A percentile compares a stretch with the other conserved stretches of the same genome.
Conservation (phyloP, 225 moss, liverwort and hornwort genomes). For the Polytrichum formosum region DNA sequence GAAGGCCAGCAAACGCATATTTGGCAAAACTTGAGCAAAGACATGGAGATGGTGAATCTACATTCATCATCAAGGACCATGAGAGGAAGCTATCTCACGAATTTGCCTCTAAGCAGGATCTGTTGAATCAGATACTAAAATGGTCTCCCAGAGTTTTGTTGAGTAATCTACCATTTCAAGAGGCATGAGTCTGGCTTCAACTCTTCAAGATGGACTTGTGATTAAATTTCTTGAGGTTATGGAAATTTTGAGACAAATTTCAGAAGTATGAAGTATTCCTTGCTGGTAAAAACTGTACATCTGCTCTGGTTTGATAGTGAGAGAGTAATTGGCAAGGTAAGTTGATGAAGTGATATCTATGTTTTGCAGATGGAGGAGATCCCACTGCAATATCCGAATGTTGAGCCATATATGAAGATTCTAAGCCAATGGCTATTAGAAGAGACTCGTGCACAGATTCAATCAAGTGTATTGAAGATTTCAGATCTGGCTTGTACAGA, state of each 20-base stretch:
- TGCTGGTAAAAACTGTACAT: too few species aligned
- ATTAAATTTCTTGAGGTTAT: too few species aligned
- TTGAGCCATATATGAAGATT: conserved; percentile 43
- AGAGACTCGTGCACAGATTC: conserved; percentile 55
- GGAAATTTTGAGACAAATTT: too few species aligned
- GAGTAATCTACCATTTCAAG: conserved; percentile 28
- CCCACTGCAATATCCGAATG: conserved; percentile 31
- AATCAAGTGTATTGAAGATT: conserved; percentile 47
- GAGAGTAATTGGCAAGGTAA: too few species aligned
- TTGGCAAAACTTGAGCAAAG: conserved; percentile 21
- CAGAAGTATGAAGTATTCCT: too few species aligned
- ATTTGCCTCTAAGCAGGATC: conserved; percentile 42
- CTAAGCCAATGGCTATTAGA: conserved; percentile 55
- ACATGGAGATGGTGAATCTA: conserved; percentile 16
- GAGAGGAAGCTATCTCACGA: conserved; percentile 51
- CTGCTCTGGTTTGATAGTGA: too few species aligned
- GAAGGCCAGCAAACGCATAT: conserved; percentile 35
- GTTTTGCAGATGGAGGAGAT: conserved; percentile 37
- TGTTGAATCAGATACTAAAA: conserved; percentile 26
- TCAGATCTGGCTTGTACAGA: conserved; percentile 38
- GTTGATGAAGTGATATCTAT: not conserved
- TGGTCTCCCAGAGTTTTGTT: conserved; percentile 43
- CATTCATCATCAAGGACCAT: conserved; percentile 26
- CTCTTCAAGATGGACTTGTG: too few species aligned
- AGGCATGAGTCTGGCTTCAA: conserved; percentile 15